Base-by-base conservation (phyloP, 129 eudicot genomes). In the Centrapalus pauciflorus region DNA sequence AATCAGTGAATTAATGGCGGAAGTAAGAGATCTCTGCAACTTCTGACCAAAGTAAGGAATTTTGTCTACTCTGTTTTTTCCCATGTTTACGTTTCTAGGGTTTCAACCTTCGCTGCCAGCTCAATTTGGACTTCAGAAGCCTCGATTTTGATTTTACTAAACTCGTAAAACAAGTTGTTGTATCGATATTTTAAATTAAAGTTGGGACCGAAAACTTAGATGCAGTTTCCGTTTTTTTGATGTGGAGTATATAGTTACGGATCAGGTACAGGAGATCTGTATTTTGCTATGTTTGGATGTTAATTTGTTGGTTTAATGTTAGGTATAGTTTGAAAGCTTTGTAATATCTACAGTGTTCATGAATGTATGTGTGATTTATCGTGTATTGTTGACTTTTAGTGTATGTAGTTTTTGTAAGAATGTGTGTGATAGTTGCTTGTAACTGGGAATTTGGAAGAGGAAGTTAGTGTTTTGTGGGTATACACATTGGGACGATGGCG, bases 21-120 rank as follows among this genome's bases (percentile, higher is more conserved):
- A 84, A 82, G 91, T 33, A 84, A 88, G 91, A 76, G 75, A 88
- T 80, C 80, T 84, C 76, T 66, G 68, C 79, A 82, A 70, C 96
- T 84, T 84, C 65, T 50, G 51, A 33, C 67, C 49, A 59, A 80
- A 82, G 89, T 69, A 80, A 82, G 67, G 92, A 84, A 88, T 82
- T 70, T 66, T 46, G 24, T 30, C 69, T 14, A 56, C 79, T 58
- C 67, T 75, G 58, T 60, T 55, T 24, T 46, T 40, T 68, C 38
- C 4, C 23, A 64, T 19, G n/a, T 26, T 71, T 57, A 26, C 67
- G 63, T 28, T 75, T 37, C 60, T 83, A 67, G 78, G 78, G 81
- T 73, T 84, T 65, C 4, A 56, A 30, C 71, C 75, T 62, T 71
- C 64, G 34, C 51, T 67, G 27, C 3, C 64, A 74, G 58, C 79